Conservation (phyloP, 192 early-diverging fungal genomes). For the Backusella macrospora region DNA sequence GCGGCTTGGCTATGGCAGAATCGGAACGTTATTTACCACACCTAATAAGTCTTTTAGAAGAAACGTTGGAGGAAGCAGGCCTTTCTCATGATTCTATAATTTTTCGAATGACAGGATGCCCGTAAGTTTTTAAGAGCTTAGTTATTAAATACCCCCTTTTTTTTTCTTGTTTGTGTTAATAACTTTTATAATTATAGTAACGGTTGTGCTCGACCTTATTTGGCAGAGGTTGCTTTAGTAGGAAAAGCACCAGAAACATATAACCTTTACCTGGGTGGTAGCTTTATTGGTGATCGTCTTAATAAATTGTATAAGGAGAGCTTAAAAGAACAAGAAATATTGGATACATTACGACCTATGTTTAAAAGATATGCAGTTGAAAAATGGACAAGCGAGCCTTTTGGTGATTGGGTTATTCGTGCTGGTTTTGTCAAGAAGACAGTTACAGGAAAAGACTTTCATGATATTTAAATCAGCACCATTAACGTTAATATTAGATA, state of each 20-base stretch:
- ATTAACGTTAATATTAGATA: background rate
- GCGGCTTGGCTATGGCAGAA: constrained; percentile 94
- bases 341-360: constrained; percentile 75
- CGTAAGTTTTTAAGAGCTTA: constrained; percentile 31
- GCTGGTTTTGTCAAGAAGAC: constrained; percentile 79
- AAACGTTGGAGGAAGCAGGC: constrained; percentile 76
- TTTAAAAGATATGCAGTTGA: constrained; percentile 78
- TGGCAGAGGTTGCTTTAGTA: constrained; percentile 93
- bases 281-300: constrained; percentile 79
- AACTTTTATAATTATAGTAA: constrained; percentile 48
- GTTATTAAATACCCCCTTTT: background rate
- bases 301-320: constrained; percentile 92
- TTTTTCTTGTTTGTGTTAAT: too few relatives aligned
- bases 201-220: constrained; percentile 91
- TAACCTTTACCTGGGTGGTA: constrained; percentile 94
- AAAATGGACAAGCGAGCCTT: constrained; percentile 72
- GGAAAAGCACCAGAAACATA: constrained; percentile 95
- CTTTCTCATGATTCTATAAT: constrained; percentile 85
- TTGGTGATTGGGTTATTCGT: constrained; percentile 95
- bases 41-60: constrained; percentile 79
- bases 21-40: constrained; percentile 91
- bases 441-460: constrained; percentile 72
- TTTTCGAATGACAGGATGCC: constrained; percentile 97
- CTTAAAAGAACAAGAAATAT: constrained; percentile 85
- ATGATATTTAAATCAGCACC: constrained; percentile 34